Conservation (phyloP, 768 basidiomycete species). For the Boletus subparvulus region DNA sequence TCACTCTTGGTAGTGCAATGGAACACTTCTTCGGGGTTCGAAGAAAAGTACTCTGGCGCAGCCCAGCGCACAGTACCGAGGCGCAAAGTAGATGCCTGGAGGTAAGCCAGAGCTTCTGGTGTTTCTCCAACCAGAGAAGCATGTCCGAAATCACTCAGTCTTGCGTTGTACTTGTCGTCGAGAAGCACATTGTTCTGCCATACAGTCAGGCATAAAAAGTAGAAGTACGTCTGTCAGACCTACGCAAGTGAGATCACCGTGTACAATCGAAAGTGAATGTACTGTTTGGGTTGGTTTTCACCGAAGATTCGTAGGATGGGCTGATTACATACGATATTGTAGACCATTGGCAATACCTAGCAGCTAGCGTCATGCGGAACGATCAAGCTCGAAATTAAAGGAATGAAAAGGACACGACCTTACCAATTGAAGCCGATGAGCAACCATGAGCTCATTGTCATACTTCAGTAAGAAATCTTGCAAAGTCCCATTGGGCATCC, state of each 20-base stretch:
- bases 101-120: slow-evolving; percentile 4
- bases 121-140: slow-evolving; percentile 6
- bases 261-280: slow-evolving; percentile 1
- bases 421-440: slow-evolving; percentile 7
- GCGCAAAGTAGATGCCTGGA: slow-evolving; percentile 6
- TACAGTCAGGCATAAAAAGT: not conserved
- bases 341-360: not conserved
- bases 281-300: not conserved
- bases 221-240: not conserved
- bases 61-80: slow-evolving; percentile 3
- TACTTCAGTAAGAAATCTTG: slow-evolving; percentile 2
- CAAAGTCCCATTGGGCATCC: slow-evolving; percentile 12
- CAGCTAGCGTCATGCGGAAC: not conserved
- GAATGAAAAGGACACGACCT: not conserved
- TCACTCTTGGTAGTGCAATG: slow-evolving; percentile 5
- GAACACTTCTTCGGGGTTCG: not conserved
- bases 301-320: not conserved
- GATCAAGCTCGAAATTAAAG: not conserved
- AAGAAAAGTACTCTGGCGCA: slow-evolving; percentile 6
- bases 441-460: not conserved
- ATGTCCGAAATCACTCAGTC: slow-evolving; percentile 8
- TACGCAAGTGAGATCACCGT: slow-evolving; percentile 11
- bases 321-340: not conserved
- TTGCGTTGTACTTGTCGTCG: not conserved
- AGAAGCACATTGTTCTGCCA: slow-evolving; percentile 9